A percentile compares a stretch with the other conserved stretches of the same genome.
Evolutionary conservation across 2,329 filamentous ascomycete genomes (phyloP).

Genomic region (Epichloe scottii): DNA sequence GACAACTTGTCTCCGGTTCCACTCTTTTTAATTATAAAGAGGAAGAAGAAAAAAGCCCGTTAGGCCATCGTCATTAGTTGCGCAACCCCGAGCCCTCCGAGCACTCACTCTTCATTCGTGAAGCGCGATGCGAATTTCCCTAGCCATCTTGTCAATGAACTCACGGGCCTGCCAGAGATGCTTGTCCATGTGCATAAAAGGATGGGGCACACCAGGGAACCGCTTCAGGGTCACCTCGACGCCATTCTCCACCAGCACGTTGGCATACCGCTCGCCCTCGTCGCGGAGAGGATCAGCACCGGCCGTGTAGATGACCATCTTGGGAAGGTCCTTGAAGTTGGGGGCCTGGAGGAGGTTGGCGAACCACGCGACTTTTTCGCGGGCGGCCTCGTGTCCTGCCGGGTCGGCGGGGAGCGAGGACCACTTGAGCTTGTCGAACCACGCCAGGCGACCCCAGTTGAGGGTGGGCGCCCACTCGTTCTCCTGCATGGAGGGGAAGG

Average conservation of each 20-base stretch:
- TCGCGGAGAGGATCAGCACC: constrained; percentile 33
- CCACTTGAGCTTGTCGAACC: constrained; percentile 25
- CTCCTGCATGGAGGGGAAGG: constrained; percentile 26
- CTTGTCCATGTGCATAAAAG: constrained; percentile 36
- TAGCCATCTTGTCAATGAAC: constrained; percentile 21
- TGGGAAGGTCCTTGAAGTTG: constrained; percentile 20
- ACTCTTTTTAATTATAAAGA: too few species aligned
- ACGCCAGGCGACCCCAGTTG: constrained; percentile 30
- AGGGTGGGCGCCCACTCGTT: constrained; percentile 30
- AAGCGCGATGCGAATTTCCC: constrained; percentile 18
- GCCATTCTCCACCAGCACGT: constrained; percentile 28
- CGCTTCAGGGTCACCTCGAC: constrained; percentile 32
- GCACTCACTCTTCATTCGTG: constrained; percentile 1
- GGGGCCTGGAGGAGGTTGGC: constrained; percentile 24
- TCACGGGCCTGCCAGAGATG: constrained; percentile 23
- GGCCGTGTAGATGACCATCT: constrained; percentile 29
- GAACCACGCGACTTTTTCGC: constrained; percentile 13
- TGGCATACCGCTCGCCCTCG: constrained; percentile 35
- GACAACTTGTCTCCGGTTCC: too few species aligned
- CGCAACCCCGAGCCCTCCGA: too few species aligned
- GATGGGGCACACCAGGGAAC: constrained; percentile 35
- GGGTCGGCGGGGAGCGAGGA: constrained; percentile 12
- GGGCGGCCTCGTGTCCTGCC: constrained; percentile 6
- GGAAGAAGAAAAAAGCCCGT: too few species aligned
- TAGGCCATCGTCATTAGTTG: too few species aligned